phyloP scores from a whole-genome alignment of 1,284 basidiomycete species.

The Volvariella volvacea region DNA sequence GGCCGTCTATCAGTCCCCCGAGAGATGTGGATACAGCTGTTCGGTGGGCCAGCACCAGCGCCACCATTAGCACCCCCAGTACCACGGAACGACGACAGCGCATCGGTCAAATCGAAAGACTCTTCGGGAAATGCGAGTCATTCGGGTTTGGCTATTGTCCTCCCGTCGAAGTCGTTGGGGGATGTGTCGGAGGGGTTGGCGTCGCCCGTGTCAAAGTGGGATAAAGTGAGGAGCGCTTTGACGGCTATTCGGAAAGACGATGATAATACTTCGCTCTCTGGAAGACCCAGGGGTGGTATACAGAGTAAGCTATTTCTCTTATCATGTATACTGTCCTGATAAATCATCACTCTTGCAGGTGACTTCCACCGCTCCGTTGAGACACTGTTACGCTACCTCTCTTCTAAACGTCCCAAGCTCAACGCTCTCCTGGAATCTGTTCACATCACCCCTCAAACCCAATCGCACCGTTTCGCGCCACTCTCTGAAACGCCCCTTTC shows the following conservation, averaged over 20 bases:
- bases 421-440: conserved; percentile 66
- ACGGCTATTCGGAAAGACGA: conserved; percentile 49
- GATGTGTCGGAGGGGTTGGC: conserved; percentile 29
- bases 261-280: conserved; percentile 45
- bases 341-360: conserved; percentile 31
- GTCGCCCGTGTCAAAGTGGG: conserved; percentile 41
- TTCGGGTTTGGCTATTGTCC: conserved; percentile 12
- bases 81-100: conserved; percentile 1
- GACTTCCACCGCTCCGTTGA: conserved; percentile 60
- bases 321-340: not conserved
- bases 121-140: conserved; percentile 10
- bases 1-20: conserved; percentile 70
- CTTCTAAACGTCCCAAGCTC: conserved; percentile 83
- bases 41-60: conserved; percentile 61
- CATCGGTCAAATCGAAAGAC: conserved; percentile 5
- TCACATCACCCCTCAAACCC: conserved; percentile 62
- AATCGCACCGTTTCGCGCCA: conserved; percentile 54
- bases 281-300: conserved; percentile 22
- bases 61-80: conserved; percentile 8
- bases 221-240: conserved; percentile 44
- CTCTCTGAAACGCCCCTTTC: conserved; percentile 62
- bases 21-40: conserved; percentile 79
- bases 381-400: conserved; percentile 66
- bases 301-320: conserved; percentile 19
- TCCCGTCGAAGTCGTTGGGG: conserved; percentile 9